A percentile compares a stretch with the other conserved stretches of the same genome.
These are phyloP conservation scores for Paraphoma chrysanthemicola DNA, from an alignment of 2,329 filamentous ascomycete species.

Conservation along the genomic window DNA sequence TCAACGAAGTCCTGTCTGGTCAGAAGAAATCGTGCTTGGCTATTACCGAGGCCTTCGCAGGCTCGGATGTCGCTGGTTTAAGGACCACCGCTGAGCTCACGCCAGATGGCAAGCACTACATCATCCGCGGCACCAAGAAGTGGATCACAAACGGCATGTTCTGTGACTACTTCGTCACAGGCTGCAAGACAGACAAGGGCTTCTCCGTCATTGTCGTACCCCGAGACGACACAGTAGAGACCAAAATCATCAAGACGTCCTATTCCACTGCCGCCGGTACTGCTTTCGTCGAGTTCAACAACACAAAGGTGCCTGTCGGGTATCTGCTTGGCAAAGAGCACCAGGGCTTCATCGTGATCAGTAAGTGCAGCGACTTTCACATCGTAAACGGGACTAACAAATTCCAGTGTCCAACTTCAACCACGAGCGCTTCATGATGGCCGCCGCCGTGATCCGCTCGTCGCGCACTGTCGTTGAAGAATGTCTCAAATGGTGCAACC, in stretches of 20 bases:
- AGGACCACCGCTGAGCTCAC: conserved; percentile 70
- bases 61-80: conserved; percentile 80
- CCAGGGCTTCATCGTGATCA: conserved; percentile 84
- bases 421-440: conserved; percentile 83
- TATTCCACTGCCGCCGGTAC: conserved; percentile 83
- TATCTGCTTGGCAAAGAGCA: conserved; percentile 83
- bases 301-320: conserved; percentile 82
- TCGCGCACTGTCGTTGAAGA: conserved; percentile 78
- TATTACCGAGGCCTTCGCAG: conserved; percentile 88
- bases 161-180: conserved; percentile 83
- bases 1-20: conserved; percentile 76
- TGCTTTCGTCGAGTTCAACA: conserved; percentile 81
- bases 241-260: conserved; percentile 78
- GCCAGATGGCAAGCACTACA: conserved; percentile 59
- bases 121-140: conserved; percentile 76
- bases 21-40: conserved; percentile 89
- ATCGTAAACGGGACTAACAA: not conserved
- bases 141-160: conserved; percentile 87
- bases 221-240: conserved; percentile 76
- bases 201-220: conserved; percentile 79
- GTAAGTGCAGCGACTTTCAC: conserved; percentile 17
- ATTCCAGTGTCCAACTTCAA: conserved; percentile 77
- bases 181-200: conserved; percentile 79
- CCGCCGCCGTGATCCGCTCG: conserved; percentile 68
- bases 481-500: conserved; percentile 87